Conservation (phyloP, 140 eudicot species). For the Erigeron philadelphicus region DNA sequence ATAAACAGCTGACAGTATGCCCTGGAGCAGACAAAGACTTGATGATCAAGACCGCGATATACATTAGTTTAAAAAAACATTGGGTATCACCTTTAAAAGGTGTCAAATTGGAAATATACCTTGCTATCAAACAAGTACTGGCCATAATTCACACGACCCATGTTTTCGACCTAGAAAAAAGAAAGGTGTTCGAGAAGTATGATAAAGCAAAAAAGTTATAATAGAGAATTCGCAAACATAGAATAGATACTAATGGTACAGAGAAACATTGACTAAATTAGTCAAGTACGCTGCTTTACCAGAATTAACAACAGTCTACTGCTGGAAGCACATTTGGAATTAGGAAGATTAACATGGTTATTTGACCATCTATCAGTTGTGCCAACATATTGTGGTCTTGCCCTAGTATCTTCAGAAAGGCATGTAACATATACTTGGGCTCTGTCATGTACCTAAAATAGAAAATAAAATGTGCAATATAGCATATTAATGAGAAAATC, state of each 20-base stretch:
- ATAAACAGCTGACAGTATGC: slow-evolving; percentile 73
- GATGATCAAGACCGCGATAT: neutral
- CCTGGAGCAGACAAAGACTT: slow-evolving; percentile 40
- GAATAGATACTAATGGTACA: neutral
- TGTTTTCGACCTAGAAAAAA: slow-evolving; percentile 71
- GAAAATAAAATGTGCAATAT: slow-evolving; percentile 1
- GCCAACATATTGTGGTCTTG: slow-evolving; percentile 55
- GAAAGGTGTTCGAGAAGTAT: slow-evolving; percentile 2
- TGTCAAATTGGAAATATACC: slow-evolving; percentile 38
- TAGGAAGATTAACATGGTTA: slow-evolving; percentile 52
- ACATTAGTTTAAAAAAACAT: neutral
- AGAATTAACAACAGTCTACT: slow-evolving; percentile 55
- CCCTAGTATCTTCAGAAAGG: slow-evolving; percentile 32
- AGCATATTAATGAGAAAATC: slow-evolving; percentile 3
- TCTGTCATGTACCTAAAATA: slow-evolving; percentile 86
- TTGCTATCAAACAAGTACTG: slow-evolving; percentile 64
- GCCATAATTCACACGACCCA: slow-evolving; percentile 92
- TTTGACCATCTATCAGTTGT: slow-evolving; percentile 70
- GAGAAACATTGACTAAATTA: neutral
- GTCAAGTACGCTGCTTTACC: slow-evolving; percentile 38
- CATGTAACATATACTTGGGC: slow-evolving; percentile 81
- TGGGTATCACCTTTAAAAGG: neutral
- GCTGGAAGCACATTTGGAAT: slow-evolving; percentile 44
- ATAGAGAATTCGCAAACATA: neutral
- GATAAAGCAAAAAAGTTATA: neutral